Percentiles rank a stretch among this genome's conserved stretches.
Conservation (phyloP, 2,329 filamentous ascomycete species). For the Trichoderma arundinaceum region DNA sequence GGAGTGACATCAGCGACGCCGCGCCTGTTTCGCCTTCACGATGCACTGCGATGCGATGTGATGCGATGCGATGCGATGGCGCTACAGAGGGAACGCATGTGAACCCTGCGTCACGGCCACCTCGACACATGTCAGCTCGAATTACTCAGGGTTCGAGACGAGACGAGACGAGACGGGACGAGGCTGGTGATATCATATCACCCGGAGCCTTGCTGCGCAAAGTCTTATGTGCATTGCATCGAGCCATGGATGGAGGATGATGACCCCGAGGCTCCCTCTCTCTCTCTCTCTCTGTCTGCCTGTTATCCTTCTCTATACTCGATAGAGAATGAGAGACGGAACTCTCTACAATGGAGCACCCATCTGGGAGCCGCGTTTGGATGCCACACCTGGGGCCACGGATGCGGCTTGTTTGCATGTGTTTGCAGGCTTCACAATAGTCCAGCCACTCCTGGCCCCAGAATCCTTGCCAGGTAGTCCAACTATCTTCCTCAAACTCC, state of each 20-base stretch:
- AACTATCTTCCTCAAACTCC: background rate
- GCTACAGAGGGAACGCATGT: background rate
- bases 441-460: background rate
- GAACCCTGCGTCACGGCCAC: constrained; percentile 19
- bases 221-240: background rate
- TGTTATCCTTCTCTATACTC: too few relatives aligned
- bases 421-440: background rate
- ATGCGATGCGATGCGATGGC: constrained; percentile 11
- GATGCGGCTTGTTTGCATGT: background rate
- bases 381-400: background rate
- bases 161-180: too few relatives aligned
- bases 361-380: background rate
- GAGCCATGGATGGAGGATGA: background rate
- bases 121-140: too few relatives aligned
- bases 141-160: too few relatives aligned
- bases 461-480: background rate
- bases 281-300: too few relatives aligned
- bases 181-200: constrained; percentile 25
- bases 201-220: background rate
- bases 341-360: background rate
- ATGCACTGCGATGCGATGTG: constrained; percentile 7
- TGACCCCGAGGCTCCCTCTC: too few relatives aligned
- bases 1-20: constrained; percentile 30
- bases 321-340: background rate
- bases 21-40: constrained; percentile 8